Evolutionary conservation across 2,329 filamentous ascomycete genomes (phyloP), one percentile per base, ranked within the genome.

Genomic region (Alternaria triticina): DNA sequence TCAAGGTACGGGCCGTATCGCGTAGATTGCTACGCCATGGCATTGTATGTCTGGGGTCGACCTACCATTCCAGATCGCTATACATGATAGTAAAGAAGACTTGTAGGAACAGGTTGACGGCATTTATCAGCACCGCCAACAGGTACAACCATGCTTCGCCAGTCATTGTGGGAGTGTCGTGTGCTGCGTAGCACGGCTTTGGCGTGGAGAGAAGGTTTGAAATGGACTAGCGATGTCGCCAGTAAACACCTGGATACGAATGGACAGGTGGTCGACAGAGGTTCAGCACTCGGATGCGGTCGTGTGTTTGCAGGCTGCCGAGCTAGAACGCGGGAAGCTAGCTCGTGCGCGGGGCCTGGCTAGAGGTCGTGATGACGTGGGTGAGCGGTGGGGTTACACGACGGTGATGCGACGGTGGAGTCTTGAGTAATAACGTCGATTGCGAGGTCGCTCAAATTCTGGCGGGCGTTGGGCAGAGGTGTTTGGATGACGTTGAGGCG

Each of bases 31-130:
- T 22, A 13, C 43, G 25, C 43, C n/a, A 45, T 27, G 30, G 28
- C 15, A 9, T 11, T 8, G 9, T n/a, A 4, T 50, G 17, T 17
- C 20, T 47, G 17, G 22, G 46, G 54, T n/a, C n/a, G 36, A 86
- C 92, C 78, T 86, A 97, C 94, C 96, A 99, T 91, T 99, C 96
- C 77, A 99, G 85, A 87, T 99, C 96, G 83, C 93, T 97, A 86
- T 98, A 99, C 96, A 99, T 99, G 80, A 99, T 99, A 62, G 96
- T 99, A 86, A 99, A 99, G 88, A 99, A 99, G 76, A 99, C 96
- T 86, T 99, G 96, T 62, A 99, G 88, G 84, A 99, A 99, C 79
- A 99, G 89, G 87, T 99, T 99, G 89, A 99, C 94, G 86, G 96
- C 96, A 86, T 99, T 99, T 87, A 99, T 96, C 81, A 99, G 88